Base-by-base conservation (phyloP, 148 eudicot species). In the Mesembryanthemum crystallinum region DNA sequence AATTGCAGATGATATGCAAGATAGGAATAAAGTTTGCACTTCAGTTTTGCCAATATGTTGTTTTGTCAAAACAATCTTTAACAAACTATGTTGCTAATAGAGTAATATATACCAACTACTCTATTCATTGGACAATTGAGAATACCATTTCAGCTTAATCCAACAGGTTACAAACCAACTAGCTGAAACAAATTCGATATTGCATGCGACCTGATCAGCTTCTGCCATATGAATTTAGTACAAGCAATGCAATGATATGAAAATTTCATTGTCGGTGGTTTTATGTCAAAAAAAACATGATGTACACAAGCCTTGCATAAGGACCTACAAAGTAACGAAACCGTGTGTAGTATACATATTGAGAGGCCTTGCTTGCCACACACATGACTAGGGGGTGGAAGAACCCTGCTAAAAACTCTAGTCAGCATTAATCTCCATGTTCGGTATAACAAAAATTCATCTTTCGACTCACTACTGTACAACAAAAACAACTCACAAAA, bases 401-500 rank as follows among this genome's bases (percentile, higher is more conserved):
- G 17, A 29, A 37, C 71, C 80, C 80, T 71, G 72, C 77, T 78
- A 78, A 80, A 49, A 75, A 69, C 71, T 75, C 79, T 80, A 70
- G 54, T 64, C 79, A 52, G 43, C 63, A 51, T 25, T 60, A 9
- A 27, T 64, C 54, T 37, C 13, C 15, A 25, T 24, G 28, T 42
- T 65, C 6, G 27, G 73, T 33, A 47, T 32, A 62, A 54, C 59
- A 63, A 65, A 57, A 72, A 65, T n/a, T 51, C 62, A 64, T 25
- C 25, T 24, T 62, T 25, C 35, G 72, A 71, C 13, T 69, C 29
- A 25, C 79, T 71, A 57, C 86, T 87, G 71, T 88, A 88, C 91
- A 86, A 78, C 73, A 81, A 70, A 70, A 39, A 78, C 28, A 57
- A 23, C 74, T 74, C 72, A 61, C 77, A 61, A 42, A 66, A 32